phyloP scores from a whole-genome alignment of 2,329 filamentous ascomycete species.

The Hymenoscyphus fructigenus region DNA sequence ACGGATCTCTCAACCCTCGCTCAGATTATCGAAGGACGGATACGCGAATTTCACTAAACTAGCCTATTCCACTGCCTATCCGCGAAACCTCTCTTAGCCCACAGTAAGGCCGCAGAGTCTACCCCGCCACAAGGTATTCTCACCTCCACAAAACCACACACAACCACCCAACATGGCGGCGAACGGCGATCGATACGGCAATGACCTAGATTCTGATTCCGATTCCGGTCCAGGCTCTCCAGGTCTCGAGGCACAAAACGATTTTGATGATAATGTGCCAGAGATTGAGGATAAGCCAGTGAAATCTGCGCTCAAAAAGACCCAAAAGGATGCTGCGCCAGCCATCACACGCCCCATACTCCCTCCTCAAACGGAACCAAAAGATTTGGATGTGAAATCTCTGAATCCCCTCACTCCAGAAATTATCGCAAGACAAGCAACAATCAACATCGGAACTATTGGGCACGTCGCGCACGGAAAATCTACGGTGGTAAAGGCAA shows the following conservation, averaged over 20 bases:
- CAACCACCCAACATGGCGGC: conserved; percentile 36
- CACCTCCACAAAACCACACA: conserved; percentile 17
- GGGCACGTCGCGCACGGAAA: conserved; percentile 99
- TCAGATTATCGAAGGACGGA: not conserved
- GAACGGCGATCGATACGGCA: conserved; percentile 62
- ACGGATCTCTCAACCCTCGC: not conserved
- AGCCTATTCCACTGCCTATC: not conserved
- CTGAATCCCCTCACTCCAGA: conserved; percentile 88
- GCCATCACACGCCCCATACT: conserved; percentile 62
- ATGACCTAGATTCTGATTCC: conserved; percentile 73
- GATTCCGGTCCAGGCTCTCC: conserved; percentile 58
- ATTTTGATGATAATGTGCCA: conserved; percentile 57
- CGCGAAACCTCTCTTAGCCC: not conserved
- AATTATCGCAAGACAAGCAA: conserved; percentile 96
- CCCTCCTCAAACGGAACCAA: conserved; percentile 90
- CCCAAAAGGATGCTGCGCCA: conserved; percentile 53
- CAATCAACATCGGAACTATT: conserved; percentile 98
- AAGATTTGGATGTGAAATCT: conserved; percentile 77
- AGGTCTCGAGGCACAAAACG: conserved; percentile 43
- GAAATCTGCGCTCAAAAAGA: conserved; percentile 88
- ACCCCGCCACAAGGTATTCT: conserved; percentile 14
- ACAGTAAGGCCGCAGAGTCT: conserved; percentile 5
- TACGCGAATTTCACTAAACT: not conserved
- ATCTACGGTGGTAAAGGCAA: conserved; percentile 98
- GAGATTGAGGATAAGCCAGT: conserved; percentile 61